A percentile compares a stretch with the other conserved stretches of the same genome.
These are phyloP conservation scores for Colletotrichum simmondsii DNA, from an alignment of 2,329 filamentous ascomycete genomes.

Conservation along the genomic window DNA sequence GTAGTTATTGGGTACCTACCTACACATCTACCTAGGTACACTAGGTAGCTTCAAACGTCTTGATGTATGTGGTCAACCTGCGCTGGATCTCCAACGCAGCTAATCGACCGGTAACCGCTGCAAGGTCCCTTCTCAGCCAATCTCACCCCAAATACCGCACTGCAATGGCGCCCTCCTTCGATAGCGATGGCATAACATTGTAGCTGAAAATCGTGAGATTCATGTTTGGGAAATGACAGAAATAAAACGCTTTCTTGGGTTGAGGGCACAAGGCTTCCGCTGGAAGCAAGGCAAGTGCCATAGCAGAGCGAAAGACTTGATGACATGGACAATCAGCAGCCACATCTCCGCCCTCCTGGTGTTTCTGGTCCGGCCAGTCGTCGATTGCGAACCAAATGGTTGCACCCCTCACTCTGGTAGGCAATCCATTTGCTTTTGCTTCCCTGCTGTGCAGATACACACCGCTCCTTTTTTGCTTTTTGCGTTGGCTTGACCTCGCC, in stretches of 20 bases:
- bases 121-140: too few species aligned
- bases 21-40: too few species aligned
- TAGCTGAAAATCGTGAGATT: not conserved
- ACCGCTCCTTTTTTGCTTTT: not conserved
- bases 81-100: too few species aligned
- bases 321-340: not conserved
- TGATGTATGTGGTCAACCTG: not conserved
- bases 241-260: not conserved
- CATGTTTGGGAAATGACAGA: too few species aligned
- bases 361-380: not conserved
- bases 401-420: too few species aligned
- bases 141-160: not conserved
- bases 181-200: rapidly evolving
- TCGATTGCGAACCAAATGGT: not conserved
- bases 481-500: not conserved
- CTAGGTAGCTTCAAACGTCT: not conserved
- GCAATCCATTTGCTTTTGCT: not conserved
- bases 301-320: not conserved
- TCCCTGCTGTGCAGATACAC: not conserved
- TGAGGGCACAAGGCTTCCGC: not conserved
- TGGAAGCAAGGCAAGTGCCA: not conserved
- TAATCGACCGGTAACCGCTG: too few species aligned
- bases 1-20: not conserved
- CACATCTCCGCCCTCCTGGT: not conserved
- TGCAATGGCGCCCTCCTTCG: not conserved